Evolutionary conservation across 805 yeast genomes (phyloP), one percentile per base, ranked within the genome.

Genomic region (Lipomyces japonicus): DNA sequence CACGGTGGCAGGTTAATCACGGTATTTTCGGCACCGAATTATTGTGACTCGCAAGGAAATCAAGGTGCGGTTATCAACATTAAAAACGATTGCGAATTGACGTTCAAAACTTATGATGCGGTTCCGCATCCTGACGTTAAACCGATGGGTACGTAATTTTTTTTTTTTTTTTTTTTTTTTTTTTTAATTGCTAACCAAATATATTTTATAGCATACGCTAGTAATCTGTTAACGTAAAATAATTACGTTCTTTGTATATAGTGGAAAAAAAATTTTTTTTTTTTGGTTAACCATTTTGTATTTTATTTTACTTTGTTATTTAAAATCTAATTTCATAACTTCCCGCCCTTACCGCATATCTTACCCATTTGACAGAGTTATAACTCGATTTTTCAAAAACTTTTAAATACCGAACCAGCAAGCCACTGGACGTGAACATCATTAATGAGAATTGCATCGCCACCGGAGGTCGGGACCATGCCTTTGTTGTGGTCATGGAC

Each of bases 11-110:
- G 81, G 58, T 77, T 93, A 44, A 79, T 89, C 46, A 93, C 99
- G 0, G 95, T 93, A n/a, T 93, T 93, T 68, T 83, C 95, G 68
- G 99, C 99, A 0, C 99, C 99, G 31, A 91, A 93, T 67, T 91
- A 91, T 68, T 54, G 58, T 71, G 99, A 93, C 66, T 73, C 83
- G 14, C 89, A 87, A 48, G 95, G 95, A 12, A 93, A 93, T 68
- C 68, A 79, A 58, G 99, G 97, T 46, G 97, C 95, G 7, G 84
- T 85, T 48, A 83, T 93, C 53, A 85, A 89, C 63, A 77, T 91
- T 58, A 74, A 78, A 56, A 75, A 72, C 38, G 76, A 74, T 18
- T 71, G 72, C 41, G 49, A 53, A 26, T 45, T 61, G 16, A 68
- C 74, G 46, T 79, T 75, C 49, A 75, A 75, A 53, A 80, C 82